Base-by-base conservation (phyloP, 129 eudicot species). In the Escallonia rubra region DNA sequence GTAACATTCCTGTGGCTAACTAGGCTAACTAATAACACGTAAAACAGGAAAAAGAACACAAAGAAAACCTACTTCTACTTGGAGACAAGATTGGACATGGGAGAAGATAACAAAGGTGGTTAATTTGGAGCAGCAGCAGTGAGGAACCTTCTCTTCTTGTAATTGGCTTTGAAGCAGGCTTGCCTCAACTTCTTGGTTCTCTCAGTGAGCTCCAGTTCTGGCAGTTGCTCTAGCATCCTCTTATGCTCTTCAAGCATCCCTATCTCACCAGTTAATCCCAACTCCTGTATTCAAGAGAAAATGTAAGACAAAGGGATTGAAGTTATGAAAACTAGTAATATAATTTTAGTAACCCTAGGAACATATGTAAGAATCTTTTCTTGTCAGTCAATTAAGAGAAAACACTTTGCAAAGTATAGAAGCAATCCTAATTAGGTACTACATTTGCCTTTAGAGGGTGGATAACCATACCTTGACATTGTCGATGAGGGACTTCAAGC, bases 81-180 rank as follows among this genome's bases (percentile, higher is more conserved):
- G 10, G 51, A 47, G 51, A 2, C 1, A 23, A 23, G 34, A 23
- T 23, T 23, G 34, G 34, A 23, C 34, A 23, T 23, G 34, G 34
- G 34, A 23, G 34, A 23, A 23, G 34, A 23, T 23, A 23, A 23
- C 34, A 23, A 23, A 23, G 34, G 34, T 47, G 10, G 1, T 50
- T 50, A 50, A 48, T 61, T 47, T 61, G 50, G 9, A 3, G 13
- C 7, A 62, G 75, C 0, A 16, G 48, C 41, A 16, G 59, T 47
- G 4, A 79, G 43, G 43, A 82, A 65, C 40, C 86, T 85, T 71
- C 96, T 79, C 64, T 81, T 91, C 87, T 91, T 91, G 86, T 87
- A 91, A 11, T 67, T 91, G 12, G 92, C 93, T 76, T 91, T 91
- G 69, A 85, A 91, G 54, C 93, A 91, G 50, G 90, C 86, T 66